These are phyloP conservation scores for Pseudoscleropodium purum DNA, from an alignment of 225 moss, liverwort and hornwort genomes.

Conservation along the genomic window DNA sequence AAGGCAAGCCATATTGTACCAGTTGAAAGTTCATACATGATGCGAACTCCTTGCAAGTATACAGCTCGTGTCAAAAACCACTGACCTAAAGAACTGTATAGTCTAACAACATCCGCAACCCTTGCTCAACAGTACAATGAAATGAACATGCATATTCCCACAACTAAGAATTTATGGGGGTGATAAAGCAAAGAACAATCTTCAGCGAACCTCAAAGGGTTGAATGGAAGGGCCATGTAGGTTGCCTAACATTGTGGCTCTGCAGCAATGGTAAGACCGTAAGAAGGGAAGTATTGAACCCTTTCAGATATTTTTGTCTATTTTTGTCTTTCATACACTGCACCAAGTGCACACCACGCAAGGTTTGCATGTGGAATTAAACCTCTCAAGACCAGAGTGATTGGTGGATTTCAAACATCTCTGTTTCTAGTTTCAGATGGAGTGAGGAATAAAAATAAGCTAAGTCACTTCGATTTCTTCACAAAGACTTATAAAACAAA, in stretches of 20 bases:
- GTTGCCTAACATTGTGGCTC: slow-evolving; percentile 9
- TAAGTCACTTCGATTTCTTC: neutral
- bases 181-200: neutral
- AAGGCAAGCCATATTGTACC: neutral
- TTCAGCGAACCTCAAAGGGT: slow-evolving; percentile 6
- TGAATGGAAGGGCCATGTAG: neutral
- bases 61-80: neutral
- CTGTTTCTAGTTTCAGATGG: neutral
- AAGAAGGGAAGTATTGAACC: slow-evolving; percentile 14
- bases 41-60: neutral
- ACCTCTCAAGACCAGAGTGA: neutral
- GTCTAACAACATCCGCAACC: neutral
- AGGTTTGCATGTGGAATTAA: neutral
- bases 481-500: neutral
- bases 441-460: neutral
- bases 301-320: slow-evolving; percentile 10
- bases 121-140: neutral
- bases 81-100: neutral
- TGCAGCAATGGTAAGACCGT: slow-evolving; percentile 22
- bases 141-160: neutral
- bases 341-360: neutral
- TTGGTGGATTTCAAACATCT: neutral
- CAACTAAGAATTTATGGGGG: neutral
- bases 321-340: slow-evolving; percentile 36
- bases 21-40: neutral